Conservation (phyloP, 1,284 basidiomycete genomes). For the Sporisorium graminicola region DNA sequence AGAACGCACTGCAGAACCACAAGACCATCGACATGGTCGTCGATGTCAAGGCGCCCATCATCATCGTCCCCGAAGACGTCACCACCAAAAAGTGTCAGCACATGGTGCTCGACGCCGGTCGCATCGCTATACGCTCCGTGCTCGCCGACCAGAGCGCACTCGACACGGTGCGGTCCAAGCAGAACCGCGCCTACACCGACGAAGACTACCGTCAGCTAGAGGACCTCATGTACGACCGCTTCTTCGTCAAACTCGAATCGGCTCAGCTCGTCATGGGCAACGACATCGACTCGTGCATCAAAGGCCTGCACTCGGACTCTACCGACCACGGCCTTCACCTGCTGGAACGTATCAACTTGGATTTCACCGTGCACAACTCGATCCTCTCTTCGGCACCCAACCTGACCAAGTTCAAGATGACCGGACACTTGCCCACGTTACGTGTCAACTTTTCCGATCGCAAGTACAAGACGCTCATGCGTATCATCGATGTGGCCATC, state of each 20-base stretch:
- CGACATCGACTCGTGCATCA: conserved; percentile 83
- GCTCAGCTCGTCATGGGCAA: conserved; percentile 93
- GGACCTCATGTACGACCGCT: conserved; percentile 95
- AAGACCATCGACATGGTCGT: conserved; percentile 96
- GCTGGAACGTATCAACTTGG: conserved; percentile 91
- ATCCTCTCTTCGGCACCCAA: conserved; percentile 89
- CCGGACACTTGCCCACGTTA: conserved; percentile 88
- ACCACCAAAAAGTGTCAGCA: conserved; percentile 83
- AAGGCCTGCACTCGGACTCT: conserved; percentile 75
- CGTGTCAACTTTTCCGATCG: conserved; percentile 94
- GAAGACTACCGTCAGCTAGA: conserved; percentile 91
- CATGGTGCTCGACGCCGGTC: conserved; percentile 94
- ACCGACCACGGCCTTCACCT: conserved; percentile 75
- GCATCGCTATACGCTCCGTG: conserved; percentile 92
- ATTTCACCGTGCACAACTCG: conserved; percentile 90
- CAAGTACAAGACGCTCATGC: conserved; percentile 96
- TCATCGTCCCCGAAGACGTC: conserved; percentile 91
- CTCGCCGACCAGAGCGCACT: conserved; percentile 87
- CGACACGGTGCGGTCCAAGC: conserved; percentile 84
- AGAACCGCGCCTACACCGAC: conserved; percentile 86
- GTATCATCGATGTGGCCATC: conserved; percentile 89
- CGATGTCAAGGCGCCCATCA: conserved; percentile 96
- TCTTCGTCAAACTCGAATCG: conserved; percentile 85
- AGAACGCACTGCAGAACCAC: conserved; percentile 91
- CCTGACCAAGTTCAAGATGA: conserved; percentile 90